Percentiles rank a stretch among this genome's conserved stretches.
Evolutionary conservation across 495 filamentous ascomycete genomes (phyloP).

Genomic region (Penicillium salamii): DNA sequence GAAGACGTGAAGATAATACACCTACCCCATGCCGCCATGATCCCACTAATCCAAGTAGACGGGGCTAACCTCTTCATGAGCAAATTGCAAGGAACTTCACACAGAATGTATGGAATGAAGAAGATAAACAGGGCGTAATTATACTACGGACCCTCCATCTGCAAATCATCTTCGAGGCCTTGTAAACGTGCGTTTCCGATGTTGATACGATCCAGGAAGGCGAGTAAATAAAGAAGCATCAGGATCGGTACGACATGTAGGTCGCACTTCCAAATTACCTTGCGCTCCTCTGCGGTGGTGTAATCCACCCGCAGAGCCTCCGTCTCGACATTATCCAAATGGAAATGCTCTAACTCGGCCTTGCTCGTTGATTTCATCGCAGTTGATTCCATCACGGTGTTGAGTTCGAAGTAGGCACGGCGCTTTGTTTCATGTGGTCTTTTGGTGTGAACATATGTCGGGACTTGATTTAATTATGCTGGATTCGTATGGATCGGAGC

Average conservation of each 20-base stretch:
- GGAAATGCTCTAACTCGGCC: no score
- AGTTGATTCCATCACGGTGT: no score
- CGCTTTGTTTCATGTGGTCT: no score
- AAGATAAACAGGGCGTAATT: constrained; percentile 65
- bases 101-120: constrained; percentile 64
- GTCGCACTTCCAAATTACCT: constrained; percentile 38
- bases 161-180: constrained; percentile 57
- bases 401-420: no score
- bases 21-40: constrained; percentile 57
- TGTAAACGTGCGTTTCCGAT: constrained; percentile 63
- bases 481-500: no score
- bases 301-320: no score
- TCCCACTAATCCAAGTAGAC: constrained; percentile 50
- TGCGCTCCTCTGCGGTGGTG: constrained; percentile 23
- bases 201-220: constrained; percentile 51
- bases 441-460: no score
- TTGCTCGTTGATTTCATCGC: no score
- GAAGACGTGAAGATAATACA: no score
- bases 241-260: constrained; percentile 39
- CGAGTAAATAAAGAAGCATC: constrained; percentile 37
- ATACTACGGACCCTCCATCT: constrained; percentile 52
- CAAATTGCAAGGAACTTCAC: constrained; percentile 65
- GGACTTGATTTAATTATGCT: no score
- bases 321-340: no score
- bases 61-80: constrained; percentile 64